A percentile compares a stretch with the other conserved stretches of the same genome.
Conservation (phyloP, 805 yeast species). For the Cyberlindnera mycetangii region DNA sequence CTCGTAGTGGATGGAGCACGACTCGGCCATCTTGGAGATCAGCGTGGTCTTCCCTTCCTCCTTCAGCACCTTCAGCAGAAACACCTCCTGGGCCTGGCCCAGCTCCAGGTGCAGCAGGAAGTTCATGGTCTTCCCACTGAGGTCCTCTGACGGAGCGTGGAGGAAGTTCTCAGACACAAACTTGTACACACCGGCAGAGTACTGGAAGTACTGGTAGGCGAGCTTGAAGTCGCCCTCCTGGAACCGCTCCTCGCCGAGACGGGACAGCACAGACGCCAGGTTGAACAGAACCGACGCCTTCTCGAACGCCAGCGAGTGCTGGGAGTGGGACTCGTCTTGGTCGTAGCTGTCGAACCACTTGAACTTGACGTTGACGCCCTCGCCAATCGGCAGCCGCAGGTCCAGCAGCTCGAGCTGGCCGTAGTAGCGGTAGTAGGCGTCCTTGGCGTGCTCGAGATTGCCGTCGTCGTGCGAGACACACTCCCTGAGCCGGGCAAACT, state of each 20-base stretch:
- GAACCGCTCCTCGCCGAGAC: constrained; percentile 40
- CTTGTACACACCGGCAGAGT: constrained; percentile 74
- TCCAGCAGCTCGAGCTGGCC: constrained; percentile 80
- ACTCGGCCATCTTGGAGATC: constrained; percentile 69
- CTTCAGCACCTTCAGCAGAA: constrained; percentile 56
- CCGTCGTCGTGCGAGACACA: constrained; percentile 39
- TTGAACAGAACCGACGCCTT: constrained; percentile 84
- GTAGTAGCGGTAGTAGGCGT: constrained; percentile 64
- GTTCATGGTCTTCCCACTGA: constrained; percentile 62
- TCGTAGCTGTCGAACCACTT: constrained; percentile 79
- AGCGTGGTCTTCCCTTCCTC: constrained; percentile 47
- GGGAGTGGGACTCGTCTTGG: constrained; percentile 49
- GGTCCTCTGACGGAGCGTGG: constrained; percentile 83
- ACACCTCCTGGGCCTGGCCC: constrained; percentile 89
- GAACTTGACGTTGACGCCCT: constrained; percentile 58
- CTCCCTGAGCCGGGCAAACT: constrained; percentile 43
- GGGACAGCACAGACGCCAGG: constrained; percentile 60
- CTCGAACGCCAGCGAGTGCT: constrained; percentile 81
- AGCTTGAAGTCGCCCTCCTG: constrained; percentile 47
- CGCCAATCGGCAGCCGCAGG: constrained; percentile 65
- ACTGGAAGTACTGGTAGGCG: constrained; percentile 62
- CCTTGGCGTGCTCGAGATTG: constrained; percentile 48
- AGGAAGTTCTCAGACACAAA: constrained; percentile 76
- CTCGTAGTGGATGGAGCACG: constrained; percentile 55
- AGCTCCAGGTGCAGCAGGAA: constrained; percentile 64